Base-by-base conservation (phyloP, 768 basidiomycete genomes). In the Tricholoma sp. region DNA sequence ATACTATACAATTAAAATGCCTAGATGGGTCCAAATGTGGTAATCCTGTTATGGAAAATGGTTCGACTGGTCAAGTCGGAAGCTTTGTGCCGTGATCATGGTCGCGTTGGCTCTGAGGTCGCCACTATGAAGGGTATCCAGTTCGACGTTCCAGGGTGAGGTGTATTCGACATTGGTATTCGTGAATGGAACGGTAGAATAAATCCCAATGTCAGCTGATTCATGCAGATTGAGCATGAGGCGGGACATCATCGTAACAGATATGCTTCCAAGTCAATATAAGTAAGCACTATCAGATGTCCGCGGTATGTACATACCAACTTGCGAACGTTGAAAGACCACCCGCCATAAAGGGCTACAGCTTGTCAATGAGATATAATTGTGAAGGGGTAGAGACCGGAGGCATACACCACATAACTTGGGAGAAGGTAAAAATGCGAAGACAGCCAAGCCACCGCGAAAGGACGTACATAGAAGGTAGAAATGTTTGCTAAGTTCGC, bases 181-280 rank as follows among this genome's bases (percentile, higher is more conserved):
- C n/a, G 60, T 67, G 3, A 55, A 12, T 54, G 57, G 59, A 11
- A 54, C 54, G 4, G 65, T 71, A 31, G 69, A 69, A 57, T 66
- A 69, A 8, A 76, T 71, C 1, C 75, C 75, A 10, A 59, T 54
- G 21, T 70, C 63, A 8, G 75, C 75, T 21, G 66, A 73, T 66
- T 74, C 66, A 61, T 82, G 77, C 5, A 83, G 72, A 64, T 84
- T 83, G 39, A 83, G 74, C 74, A 82, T 79, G 1, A 84, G 73
- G 9, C 80, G 80, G 11, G 79, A 82, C 69, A 82, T 76, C 74
- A 82, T 73, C 1, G 74, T 76, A 8, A 82, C 72, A 4, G 82
- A 79, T 11, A 81, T 69, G 59, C 81, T 81, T 41, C 9, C 3
- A 29, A n/a, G 27, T 32, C 19, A 50, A 5, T 49, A 18, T 54